Evolutionary conservation across 2,329 filamentous ascomycete species (phyloP).

Genomic region (Aspergillus pseudotamarii): DNA sequence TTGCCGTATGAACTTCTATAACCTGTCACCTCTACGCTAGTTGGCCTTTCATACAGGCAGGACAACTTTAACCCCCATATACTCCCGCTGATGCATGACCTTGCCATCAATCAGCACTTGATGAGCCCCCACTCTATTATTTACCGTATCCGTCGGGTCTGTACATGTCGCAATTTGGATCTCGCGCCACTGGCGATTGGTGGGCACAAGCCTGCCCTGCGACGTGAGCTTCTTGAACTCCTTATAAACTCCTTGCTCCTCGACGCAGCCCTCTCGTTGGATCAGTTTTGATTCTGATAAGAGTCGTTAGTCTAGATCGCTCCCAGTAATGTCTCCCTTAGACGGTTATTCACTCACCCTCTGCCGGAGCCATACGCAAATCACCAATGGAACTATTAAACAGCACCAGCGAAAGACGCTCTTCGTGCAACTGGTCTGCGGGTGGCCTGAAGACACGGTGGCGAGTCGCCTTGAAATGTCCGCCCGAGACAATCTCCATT

Average conservation of each 20-base stretch:
- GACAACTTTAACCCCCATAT: constrained; percentile 52
- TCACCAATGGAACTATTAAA: constrained; percentile 53
- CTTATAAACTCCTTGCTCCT: constrained; percentile 49
- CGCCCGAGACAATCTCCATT: constrained; percentile 50
- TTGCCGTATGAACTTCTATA: background rate
- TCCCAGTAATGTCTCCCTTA: background rate
- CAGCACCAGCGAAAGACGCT: constrained; percentile 41
- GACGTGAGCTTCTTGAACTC: constrained; percentile 50
- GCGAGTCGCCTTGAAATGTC: constrained; percentile 51
- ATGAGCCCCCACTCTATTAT: constrained; percentile 46
- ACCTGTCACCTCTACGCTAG: background rate
- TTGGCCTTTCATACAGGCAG: constrained; percentile 40
- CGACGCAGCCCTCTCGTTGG: constrained; percentile 48
- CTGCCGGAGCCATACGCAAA: constrained; percentile 47
- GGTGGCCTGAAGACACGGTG: constrained; percentile 50
- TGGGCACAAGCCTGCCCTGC: constrained; percentile 47
- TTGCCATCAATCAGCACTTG: constrained; percentile 50
- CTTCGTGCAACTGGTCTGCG: constrained; percentile 36
- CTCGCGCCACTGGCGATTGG: constrained; percentile 53
- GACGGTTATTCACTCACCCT: constrained; percentile 16
- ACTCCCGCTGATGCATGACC: constrained; percentile 51
- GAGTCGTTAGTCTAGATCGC: background rate
- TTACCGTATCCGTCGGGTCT: constrained; percentile 45
- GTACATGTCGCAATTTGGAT: constrained; percentile 51
- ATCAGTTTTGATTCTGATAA: constrained; percentile 39